Percentiles rank a stretch among this genome's conserved stretches.
These are phyloP conservation scores for Trametes sp. DNA, from an alignment of 1,284 basidiomycete genomes.

Conservation along the genomic window DNA sequence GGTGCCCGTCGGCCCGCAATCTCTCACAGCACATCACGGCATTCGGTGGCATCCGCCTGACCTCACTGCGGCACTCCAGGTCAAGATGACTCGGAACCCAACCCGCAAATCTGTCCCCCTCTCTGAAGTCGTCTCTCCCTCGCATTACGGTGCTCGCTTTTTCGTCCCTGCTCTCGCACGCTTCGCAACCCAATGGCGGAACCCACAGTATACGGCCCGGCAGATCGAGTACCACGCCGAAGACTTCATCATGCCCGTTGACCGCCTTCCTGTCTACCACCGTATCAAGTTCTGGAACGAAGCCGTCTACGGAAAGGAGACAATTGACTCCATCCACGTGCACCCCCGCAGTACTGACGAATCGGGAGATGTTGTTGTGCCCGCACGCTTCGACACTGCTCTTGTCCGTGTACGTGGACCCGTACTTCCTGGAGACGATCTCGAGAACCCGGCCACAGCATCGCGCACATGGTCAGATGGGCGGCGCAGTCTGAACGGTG, in stretches of 20 bases:
- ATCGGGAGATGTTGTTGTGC: background rate
- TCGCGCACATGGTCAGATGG: background rate
- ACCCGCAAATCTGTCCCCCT: conserved; percentile 18
- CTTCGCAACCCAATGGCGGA: conserved; percentile 27
- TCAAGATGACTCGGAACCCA: conserved; percentile 36
- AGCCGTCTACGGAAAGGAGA: conserved; percentile 7
- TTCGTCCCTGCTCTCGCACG: conserved; percentile 39
- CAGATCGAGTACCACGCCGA: conserved; percentile 1
- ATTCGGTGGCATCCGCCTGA: conserved; percentile 2
- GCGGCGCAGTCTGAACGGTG: background rate
- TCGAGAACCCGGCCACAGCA: no score
- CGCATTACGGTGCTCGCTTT: conserved; percentile 35
- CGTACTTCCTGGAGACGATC: background rate
- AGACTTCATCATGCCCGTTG: conserved; percentile 4
- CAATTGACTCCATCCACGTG: conserved; percentile 17
- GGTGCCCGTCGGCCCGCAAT: background rate
- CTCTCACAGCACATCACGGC: background rate
- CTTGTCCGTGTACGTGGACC: conserved; percentile 4
- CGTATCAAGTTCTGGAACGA: conserved; percentile 21
- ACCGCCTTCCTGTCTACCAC: conserved; percentile 16
- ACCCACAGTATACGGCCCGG: background rate
- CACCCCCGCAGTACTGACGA: background rate
- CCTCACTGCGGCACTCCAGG: conserved; percentile 1
- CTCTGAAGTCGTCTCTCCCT: background rate
- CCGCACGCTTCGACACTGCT: conserved; percentile 17